Conservation (phyloP, 1,139 yeast species). For the Suhomyces bokatorum region DNA sequence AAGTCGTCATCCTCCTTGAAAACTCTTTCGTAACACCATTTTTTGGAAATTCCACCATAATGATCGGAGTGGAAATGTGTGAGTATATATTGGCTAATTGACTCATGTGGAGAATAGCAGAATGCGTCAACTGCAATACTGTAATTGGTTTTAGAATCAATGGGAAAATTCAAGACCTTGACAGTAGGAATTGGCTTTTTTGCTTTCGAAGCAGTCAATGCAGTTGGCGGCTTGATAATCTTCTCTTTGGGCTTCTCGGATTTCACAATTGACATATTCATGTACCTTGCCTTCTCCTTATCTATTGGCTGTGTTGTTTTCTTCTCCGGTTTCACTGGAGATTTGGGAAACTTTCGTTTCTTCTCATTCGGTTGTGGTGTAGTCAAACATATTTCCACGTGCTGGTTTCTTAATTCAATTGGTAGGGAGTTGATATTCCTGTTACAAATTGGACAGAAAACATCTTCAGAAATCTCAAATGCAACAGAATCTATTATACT, state of each 20-base stretch:
- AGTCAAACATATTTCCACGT: constrained; percentile 55
- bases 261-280: constrained; percentile 14
- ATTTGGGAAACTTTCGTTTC: constrained; percentile 1
- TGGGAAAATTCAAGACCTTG: constrained; percentile 51
- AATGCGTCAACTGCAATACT: constrained; percentile 70
- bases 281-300: constrained; percentile 13
- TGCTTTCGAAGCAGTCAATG: constrained; percentile 16
- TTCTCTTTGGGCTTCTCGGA: constrained; percentile 9
- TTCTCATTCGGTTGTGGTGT: not conserved
- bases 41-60: constrained; percentile 78
- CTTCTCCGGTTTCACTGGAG: not conserved
- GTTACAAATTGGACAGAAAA: constrained; percentile 52
- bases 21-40: constrained; percentile 60
- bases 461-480: not conserved
- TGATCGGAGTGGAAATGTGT: constrained; percentile 94
- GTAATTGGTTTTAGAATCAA: constrained; percentile 20
- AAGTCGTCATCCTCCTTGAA: constrained; percentile 32
- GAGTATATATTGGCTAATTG: constrained; percentile 54
- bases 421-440: constrained; percentile 33
- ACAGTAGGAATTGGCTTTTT: constrained; percentile 53
- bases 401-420: constrained; percentile 50
- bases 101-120: constrained; percentile 49
- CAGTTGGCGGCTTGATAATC: constrained; percentile 26
- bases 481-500: not conserved
- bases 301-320: not conserved